Percentiles rank a stretch among this genome's conserved stretches.
Conservation (phyloP, 2,329 filamentous ascomycete genomes). For the Sordariomycetes sp. region DNA sequence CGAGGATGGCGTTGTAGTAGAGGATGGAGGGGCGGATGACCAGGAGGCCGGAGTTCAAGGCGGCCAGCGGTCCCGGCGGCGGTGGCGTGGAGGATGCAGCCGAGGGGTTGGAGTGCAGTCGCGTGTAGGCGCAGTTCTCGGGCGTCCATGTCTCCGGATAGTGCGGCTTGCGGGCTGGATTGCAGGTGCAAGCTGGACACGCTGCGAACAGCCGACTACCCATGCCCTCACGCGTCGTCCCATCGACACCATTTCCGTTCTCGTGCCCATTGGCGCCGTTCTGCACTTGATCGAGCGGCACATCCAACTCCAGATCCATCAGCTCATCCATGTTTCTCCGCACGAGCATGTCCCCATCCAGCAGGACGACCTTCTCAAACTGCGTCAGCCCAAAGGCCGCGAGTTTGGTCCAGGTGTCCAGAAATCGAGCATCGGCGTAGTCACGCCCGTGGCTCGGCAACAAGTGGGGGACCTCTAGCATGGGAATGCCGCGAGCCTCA, state of each 20-base stretch:
- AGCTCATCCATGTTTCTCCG: conserved; percentile 83
- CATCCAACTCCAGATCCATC: conserved; percentile 71
- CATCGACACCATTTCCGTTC: conserved; percentile 6
- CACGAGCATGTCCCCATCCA: conserved; percentile 85
- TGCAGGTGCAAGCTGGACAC: conserved; percentile 78
- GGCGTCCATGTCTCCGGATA: conserved; percentile 65
- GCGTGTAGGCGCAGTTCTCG: conserved; percentile 48
- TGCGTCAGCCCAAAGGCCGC: conserved; percentile 67
- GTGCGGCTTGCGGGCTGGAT: conserved; percentile 67
- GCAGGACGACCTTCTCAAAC: conserved; percentile 71
- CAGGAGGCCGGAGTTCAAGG: conserved; percentile 44
- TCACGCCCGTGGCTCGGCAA: conserved; percentile 43
- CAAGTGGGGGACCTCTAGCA: conserved; percentile 63
- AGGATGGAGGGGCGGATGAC: conserved; percentile 42
- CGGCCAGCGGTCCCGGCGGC: conserved; percentile 39
- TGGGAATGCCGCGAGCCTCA: conserved; percentile 57
- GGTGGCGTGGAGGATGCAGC: conserved; percentile 34
- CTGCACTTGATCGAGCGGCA: conserved; percentile 10
- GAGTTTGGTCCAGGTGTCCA: conserved; percentile 86
- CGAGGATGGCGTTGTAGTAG: conserved; percentile 40
- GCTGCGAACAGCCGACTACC: conserved; percentile 69
- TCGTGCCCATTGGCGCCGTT: neutral
- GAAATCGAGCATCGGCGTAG: conserved; percentile 76
- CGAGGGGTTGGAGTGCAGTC: conserved; percentile 37
- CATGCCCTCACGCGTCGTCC: conserved; percentile 12